Evolutionary conservation across 75 land plant species (phyloP).

Genomic region (Ceratopteris richardii): DNA sequence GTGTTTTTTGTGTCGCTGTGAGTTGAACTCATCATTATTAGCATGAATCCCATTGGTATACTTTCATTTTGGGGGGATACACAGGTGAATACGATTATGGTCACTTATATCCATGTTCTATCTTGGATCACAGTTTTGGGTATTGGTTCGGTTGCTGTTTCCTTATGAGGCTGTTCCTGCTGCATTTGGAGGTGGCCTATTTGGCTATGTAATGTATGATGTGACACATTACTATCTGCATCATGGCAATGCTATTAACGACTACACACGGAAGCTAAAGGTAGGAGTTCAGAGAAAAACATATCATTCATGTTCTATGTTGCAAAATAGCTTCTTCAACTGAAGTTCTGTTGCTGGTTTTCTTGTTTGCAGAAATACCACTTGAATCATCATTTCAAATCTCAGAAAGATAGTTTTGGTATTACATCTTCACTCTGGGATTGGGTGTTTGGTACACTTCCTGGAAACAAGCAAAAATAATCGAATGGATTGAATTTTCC

Average conservation of each 20-base stretch:
- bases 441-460: constrained; percentile 74
- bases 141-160: constrained; percentile 30
- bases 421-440: constrained; percentile 95
- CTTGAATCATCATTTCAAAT: constrained; percentile 84
- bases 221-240: constrained; percentile 88
- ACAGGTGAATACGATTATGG: not conserved
- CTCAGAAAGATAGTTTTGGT: constrained; percentile 72
- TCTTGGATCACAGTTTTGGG: constrained; percentile 62
- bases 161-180: constrained; percentile 51
- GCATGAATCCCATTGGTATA: too few relatives aligned
- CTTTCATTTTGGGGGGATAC: not conserved
- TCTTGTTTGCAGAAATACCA: constrained; percentile 66
- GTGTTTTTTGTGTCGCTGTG: not conserved
- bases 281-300: constrained; percentile 16
- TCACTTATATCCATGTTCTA: not conserved
- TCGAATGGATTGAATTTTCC: too few relatives aligned
- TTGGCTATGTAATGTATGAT: constrained; percentile 91
- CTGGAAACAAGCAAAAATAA: constrained; percentile 8
- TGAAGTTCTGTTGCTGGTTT: not conserved
- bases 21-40: not conserved
- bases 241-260: constrained; percentile 68
- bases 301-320: not conserved
- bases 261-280: constrained; percentile 47
- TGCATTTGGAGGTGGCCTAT: constrained; percentile 72
- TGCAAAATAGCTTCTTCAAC: not conserved